phyloP scores from a whole-genome alignment of 139 green algal genomes.

The Protoeuglena noctilucae region DNA sequence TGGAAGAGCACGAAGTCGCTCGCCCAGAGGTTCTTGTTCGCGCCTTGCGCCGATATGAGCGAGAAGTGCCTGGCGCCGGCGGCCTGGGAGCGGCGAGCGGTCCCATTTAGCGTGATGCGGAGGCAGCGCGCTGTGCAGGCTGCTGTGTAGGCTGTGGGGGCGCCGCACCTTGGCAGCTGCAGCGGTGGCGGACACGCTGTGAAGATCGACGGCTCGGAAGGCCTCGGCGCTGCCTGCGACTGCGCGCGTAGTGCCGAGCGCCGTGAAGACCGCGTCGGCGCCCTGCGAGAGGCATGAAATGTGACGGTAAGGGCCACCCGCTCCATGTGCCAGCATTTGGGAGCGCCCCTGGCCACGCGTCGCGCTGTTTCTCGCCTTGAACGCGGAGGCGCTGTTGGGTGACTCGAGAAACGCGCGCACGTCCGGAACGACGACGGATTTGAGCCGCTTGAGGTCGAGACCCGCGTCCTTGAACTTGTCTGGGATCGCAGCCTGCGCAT shows the following conservation, averaged over 20 bases:
- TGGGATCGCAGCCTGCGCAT: too few species aligned
- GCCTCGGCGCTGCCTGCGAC: constrained; percentile 32
- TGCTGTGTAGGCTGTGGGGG: too few species aligned
- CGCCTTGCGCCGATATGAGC: constrained; percentile 10
- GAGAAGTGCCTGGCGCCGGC: constrained; percentile 17
- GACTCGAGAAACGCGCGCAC: background rate
- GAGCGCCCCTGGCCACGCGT: constrained; percentile 14
- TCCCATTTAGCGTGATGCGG: too few species aligned
- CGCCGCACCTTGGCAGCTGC: constrained; percentile 24
- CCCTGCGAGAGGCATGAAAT: too few species aligned
- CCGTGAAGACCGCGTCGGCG: constrained; percentile 31
- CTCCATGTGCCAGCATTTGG: too few species aligned
- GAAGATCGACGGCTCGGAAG: constrained; percentile 37
- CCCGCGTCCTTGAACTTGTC: background rate
- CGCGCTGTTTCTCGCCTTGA: constrained; percentile 22
- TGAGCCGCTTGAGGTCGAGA: constrained; percentile 13
- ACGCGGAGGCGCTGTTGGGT: constrained; percentile 12
- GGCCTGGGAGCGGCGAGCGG: too few species aligned
- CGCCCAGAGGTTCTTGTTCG: constrained; percentile 13
- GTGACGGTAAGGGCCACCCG: too few species aligned
- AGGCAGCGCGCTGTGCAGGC: too few species aligned
- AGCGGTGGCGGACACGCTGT: constrained; percentile 29
- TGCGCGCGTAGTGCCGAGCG: constrained; percentile 35
- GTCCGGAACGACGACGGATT: background rate
- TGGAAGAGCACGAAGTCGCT: constrained; percentile 15